Evolutionary conservation across 2,329 filamentous ascomycete genomes (phyloP), one percentile per base, ranked within the genome.

Genomic region (Gremmenia infestans): DNA sequence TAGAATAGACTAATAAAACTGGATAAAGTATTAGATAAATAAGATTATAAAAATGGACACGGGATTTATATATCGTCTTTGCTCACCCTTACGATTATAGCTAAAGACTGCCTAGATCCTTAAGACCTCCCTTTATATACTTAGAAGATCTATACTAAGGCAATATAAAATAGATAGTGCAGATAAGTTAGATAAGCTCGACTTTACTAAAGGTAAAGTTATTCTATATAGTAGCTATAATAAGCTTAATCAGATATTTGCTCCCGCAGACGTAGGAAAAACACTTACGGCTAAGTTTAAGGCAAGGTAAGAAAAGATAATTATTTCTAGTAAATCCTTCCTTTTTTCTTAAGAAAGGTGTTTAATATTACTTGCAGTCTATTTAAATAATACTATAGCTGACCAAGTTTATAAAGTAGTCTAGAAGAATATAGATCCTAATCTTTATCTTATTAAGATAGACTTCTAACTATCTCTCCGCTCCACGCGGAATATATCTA

Each of bases 21-120:
- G 37, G 53, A 47, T 61, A 5, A 56, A 52, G 42, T 23, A 45
- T n/a, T 58, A 28, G 55, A 60, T 60, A 39, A 50, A 60, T 50
- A 17, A 60, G n/a, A 37, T 57, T 35, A 9, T 60, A 19, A 25
- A 50, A 8, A 46, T 9, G 5, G 54, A 60, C 36, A 60, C 53
- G 8, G 50, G 55, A 50, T 48, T 55, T 48, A 40, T 60, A 54
- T 7, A 15, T 19, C 11, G n/a, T 25, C 25, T 25, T 25, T 25
- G 25, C 25, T 25, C 7, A 42, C 46, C 36, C 25, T 35, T n/a
- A 9, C 9, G 36, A 40, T 19, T 28, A 46, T 54, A 15, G 45
- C 46, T 58, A 55, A 55, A 15, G 14, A n/a, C 40, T 32, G 25
- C 14, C 15, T 40, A 17, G 45, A 60, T 58, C 40, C 52, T 58